phyloP scores from a whole-genome alignment of 169 alveolate genomes.

The Plasmodium relictum region DNA sequence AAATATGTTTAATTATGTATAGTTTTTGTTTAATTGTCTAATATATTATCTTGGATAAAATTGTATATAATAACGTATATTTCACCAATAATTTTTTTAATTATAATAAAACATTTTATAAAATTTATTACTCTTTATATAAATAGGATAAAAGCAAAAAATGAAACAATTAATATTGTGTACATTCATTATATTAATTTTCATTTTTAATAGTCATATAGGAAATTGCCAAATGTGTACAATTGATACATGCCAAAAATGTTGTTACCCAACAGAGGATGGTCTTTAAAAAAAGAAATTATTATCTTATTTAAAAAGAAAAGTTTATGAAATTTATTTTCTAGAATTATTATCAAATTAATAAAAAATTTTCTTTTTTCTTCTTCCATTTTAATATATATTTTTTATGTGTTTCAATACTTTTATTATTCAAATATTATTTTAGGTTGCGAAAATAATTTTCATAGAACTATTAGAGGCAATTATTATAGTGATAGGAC shows the following conservation, averaged over 20 bases:
- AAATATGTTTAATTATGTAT: too few species aligned
- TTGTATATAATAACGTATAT: too few species aligned
- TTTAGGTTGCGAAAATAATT: constrained; percentile 64
- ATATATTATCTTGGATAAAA: too few species aligned
- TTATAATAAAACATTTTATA: too few species aligned
- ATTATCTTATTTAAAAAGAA: too few species aligned
- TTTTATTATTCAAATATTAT: constrained; percentile 3
- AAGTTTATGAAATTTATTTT: too few species aligned
- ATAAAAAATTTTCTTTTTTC: too few species aligned
- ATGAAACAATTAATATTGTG: constrained; percentile 23
- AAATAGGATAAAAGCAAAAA: neutral
- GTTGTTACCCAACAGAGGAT: constrained; percentile 50
- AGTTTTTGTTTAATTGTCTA: too few species aligned
- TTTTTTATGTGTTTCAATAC: neutral
- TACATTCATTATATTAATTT: constrained; percentile 13
- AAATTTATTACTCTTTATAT: too few species aligned
- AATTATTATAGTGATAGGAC: constrained; percentile 39
- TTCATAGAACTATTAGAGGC: constrained; percentile 38
- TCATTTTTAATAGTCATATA: neutral
- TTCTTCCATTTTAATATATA: too few species aligned
- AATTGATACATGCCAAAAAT: constrained; percentile 52
- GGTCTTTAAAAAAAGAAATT: constrained; percentile 10
- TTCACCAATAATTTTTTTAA: too few species aligned
- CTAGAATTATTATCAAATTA: too few species aligned
- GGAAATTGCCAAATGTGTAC: constrained; percentile 52